Evolutionary conservation across 441 rosid genomes (phyloP).

Genomic region (Populus trichocarpa): DNA sequence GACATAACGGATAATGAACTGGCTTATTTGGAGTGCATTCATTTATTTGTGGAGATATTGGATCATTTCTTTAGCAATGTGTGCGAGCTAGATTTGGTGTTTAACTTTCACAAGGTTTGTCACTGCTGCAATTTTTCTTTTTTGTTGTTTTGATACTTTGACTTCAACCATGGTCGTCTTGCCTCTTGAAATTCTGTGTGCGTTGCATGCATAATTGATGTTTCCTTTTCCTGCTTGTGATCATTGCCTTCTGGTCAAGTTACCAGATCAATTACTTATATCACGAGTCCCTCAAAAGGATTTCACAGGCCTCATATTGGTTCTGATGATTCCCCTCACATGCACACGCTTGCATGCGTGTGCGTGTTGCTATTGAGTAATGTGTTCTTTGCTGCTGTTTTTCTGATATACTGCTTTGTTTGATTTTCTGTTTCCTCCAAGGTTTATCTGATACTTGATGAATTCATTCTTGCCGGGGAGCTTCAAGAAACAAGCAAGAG

Average conservation of each 20-base stretch:
- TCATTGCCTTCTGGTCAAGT: background rate
- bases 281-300: background rate
- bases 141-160: background rate
- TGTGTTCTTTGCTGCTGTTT: background rate
- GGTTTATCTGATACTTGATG: conserved; percentile 96
- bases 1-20: conserved; percentile 94
- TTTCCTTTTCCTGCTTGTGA: background rate
- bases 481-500: conserved; percentile 99
- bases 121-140: background rate
- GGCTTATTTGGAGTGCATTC: conserved; percentile 94
- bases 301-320: background rate
- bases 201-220: background rate
- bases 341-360: background rate
- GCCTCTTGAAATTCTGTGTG: background rate
- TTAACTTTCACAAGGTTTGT: conserved; percentile 92
- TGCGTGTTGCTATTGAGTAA: background rate
- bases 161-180: background rate
- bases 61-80: conserved; percentile 99
- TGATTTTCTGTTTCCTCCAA: conserved; percentile 20
- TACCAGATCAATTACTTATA: background rate
- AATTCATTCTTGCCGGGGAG: conserved; percentile 98
- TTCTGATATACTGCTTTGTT: background rate
- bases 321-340: background rate
- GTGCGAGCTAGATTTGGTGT: conserved; percentile 96
- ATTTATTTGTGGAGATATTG: conserved; percentile 92